Percentiles rank a stretch among this genome's conserved stretches.
These are phyloP conservation scores for Sanguinoderma infundibulare DNA, from an alignment of 1,284 basidiomycete genomes.

Conservation along the genomic window DNA sequence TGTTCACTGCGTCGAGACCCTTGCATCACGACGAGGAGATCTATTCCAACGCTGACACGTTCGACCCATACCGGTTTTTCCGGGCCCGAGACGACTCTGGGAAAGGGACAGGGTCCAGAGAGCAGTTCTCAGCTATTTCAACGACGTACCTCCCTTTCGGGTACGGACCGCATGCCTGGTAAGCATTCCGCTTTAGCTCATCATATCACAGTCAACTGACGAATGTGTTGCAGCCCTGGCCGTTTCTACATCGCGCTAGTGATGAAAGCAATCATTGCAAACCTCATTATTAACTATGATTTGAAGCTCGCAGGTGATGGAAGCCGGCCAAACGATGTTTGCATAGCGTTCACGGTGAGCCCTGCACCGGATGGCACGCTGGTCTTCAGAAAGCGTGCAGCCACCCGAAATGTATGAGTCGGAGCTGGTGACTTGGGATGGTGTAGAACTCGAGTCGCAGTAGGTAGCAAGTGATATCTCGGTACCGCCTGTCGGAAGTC, in stretches of 20 bases:
- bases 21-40: constrained; percentile 44
- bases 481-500: too few species aligned
- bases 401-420: too few species aligned
- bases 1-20: constrained; percentile 43
- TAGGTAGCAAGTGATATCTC: too few species aligned
- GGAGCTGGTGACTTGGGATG: too few species aligned
- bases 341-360: neutral
- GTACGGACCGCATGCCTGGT: constrained; percentile 28
- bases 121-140: constrained; percentile 38
- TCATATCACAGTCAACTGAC: too few species aligned
- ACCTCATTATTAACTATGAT: constrained; percentile 22
- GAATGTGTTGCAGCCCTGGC: constrained; percentile 16
- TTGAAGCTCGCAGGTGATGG: neutral
- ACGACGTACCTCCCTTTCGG: constrained; percentile 29
- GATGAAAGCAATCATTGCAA: constrained; percentile 22
- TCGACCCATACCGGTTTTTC: constrained; percentile 51
- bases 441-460: too few species aligned
- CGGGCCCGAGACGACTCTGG: constrained; percentile 37
- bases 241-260: constrained; percentile 24
- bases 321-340: neutral
- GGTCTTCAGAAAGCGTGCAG: neutral
- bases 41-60: constrained; percentile 43
- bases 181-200: too few species aligned
- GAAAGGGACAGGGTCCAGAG: too few species aligned
- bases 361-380: neutral